These are phyloP conservation scores for Vaccinium myrtillus DNA, from an alignment of 148 eudicot genomes.

Conservation along the genomic window DNA sequence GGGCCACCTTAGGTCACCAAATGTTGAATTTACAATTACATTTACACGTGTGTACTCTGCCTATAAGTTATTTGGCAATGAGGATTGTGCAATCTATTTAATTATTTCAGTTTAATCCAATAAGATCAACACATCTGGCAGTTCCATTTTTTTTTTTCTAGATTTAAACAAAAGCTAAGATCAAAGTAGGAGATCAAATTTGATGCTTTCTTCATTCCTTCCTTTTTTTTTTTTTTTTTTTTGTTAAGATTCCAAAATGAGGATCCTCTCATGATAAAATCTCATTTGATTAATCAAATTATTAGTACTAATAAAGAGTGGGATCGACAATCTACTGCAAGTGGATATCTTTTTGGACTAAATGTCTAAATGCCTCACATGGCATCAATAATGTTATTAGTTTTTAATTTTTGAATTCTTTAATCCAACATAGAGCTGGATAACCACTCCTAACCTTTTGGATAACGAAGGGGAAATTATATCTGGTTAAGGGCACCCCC, in stretches of 20 bases:
- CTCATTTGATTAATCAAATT: not conserved
- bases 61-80: not conserved
- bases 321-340: not conserved
- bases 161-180: not conserved
- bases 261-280: not conserved
- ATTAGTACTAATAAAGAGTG: not conserved
- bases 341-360: not conserved
- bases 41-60: not conserved
- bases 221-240: not conserved
- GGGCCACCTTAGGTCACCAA: not conserved
- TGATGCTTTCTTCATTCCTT: no score
- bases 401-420: not conserved
- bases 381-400: not conserved
- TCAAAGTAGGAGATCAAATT: not conserved
- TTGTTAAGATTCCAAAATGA: not conserved
- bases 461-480: not conserved
- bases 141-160: not conserved
- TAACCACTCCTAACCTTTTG: not conserved
- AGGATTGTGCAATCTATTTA: not conserved
- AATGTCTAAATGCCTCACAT: not conserved
- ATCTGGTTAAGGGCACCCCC: not conserved
- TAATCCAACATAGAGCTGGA: not conserved
- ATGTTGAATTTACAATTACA: not conserved
- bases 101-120: not conserved
- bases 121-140: slow-evolving; percentile 4